phyloP scores from a whole-genome alignment of 2,329 filamentous ascomycete genomes.

The Mycogone perniciosa region DNA sequence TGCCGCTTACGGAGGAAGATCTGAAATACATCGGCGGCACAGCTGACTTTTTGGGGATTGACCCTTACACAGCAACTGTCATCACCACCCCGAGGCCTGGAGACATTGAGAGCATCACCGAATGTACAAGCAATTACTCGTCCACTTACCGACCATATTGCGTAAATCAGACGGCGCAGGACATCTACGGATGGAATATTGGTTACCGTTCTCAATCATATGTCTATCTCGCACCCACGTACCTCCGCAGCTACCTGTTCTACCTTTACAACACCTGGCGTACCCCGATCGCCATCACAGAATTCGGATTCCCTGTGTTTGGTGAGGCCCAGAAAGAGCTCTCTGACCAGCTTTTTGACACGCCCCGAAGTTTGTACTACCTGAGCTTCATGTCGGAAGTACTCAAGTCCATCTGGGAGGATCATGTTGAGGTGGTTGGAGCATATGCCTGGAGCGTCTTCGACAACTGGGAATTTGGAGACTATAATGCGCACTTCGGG shows the following conservation, averaged over 20 bases:
- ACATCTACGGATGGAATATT: slow-evolving; percentile 50
- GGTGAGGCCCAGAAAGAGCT: slow-evolving; percentile 38
- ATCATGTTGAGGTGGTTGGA: slow-evolving; percentile 48
- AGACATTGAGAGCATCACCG: slow-evolving; percentile 34
- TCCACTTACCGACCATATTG: slow-evolving; percentile 46
- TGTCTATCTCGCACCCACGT: slow-evolving; percentile 53
- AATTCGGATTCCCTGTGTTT: slow-evolving; percentile 53
- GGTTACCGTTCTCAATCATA: slow-evolving; percentile 50
- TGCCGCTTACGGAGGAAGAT: slow-evolving; percentile 41
- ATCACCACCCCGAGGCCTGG: slow-evolving; percentile 38
- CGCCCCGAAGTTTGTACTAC: slow-evolving; percentile 49
- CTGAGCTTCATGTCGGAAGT: slow-evolving; percentile 47
- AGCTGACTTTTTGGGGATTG: slow-evolving; percentile 50
- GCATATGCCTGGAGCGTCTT: slow-evolving; percentile 47
- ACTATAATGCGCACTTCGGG: slow-evolving; percentile 41
- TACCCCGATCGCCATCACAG: slow-evolving; percentile 41
- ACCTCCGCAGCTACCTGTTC: slow-evolving; percentile 48
- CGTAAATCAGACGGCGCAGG: slow-evolving; percentile 40
- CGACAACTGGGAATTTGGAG: slow-evolving; percentile 53
- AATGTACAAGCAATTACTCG: slow-evolving; percentile 41
- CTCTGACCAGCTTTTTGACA: slow-evolving; percentile 47
- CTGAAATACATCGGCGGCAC: slow-evolving; percentile 44
- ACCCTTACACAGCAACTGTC: slow-evolving; percentile 52
- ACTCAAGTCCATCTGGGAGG: slow-evolving; percentile 49
- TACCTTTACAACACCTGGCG: slow-evolving; percentile 56